Percentiles rank a stretch among this genome's conserved stretches.
phyloP scores from a whole-genome alignment of 106 monocot species.

The Amphibolis antarctica region DNA sequence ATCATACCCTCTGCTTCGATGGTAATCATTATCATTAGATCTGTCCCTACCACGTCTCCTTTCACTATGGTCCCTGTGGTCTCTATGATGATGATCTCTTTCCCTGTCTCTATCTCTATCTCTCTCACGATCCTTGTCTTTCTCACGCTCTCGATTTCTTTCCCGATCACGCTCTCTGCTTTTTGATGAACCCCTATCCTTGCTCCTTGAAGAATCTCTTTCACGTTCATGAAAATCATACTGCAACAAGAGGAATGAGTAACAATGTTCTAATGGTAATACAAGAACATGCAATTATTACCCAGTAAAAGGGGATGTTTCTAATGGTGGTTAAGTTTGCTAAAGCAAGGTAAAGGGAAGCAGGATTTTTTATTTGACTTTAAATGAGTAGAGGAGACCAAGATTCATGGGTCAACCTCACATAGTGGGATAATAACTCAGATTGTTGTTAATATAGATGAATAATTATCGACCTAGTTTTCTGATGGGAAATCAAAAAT shows the following conservation, averaged over 20 bases:
- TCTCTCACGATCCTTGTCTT: constrained; percentile 13
- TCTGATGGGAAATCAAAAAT: too few species aligned
- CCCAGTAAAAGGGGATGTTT: too few species aligned
- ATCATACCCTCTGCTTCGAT: constrained; percentile 28
- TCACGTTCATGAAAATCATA: constrained; percentile 32
- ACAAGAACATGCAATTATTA: too few species aligned
- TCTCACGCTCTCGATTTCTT: constrained; percentile 13
- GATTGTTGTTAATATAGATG: too few species aligned
- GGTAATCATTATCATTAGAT: constrained; percentile 29
- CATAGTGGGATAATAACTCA: too few species aligned
- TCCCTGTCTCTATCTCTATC: constrained; percentile 22
- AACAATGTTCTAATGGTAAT: neutral
- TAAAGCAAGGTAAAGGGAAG: too few species aligned
- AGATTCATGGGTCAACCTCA: too few species aligned
- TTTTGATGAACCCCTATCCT: constrained; percentile 32
- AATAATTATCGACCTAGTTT: too few species aligned
- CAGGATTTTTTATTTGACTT: too few species aligned
- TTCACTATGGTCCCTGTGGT: constrained; percentile 15
- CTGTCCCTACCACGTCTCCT: constrained; percentile 20
- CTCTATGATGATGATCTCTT: constrained; percentile 22
- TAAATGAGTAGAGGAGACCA: too few species aligned
- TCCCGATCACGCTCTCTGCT: constrained; percentile 17
- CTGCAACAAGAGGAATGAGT: constrained; percentile 11
- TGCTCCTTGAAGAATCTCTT: constrained; percentile 39
- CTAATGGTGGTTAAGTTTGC: too few species aligned